Conservation (phyloP, 2,329 filamentous ascomycete species). For the Fusarium subtropicale region DNA sequence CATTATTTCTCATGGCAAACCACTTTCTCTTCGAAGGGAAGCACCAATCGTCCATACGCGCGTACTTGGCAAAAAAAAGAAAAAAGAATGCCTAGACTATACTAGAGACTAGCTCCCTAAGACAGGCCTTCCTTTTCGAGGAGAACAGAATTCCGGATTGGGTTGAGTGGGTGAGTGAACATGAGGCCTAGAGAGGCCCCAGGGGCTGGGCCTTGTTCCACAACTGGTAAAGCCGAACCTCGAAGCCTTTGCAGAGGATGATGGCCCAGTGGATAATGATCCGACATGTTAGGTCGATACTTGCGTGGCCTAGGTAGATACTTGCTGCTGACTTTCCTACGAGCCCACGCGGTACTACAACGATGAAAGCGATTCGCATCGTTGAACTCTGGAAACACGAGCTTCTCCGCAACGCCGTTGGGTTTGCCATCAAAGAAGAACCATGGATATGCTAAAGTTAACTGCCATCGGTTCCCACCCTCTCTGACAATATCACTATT, state of each 20-base stretch:
- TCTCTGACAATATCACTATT: neutral
- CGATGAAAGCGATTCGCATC: neutral
- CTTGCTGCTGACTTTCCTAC: neutral
- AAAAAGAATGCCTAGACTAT: neutral
- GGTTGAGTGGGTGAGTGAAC: neutral
- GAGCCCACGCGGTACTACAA: neutral
- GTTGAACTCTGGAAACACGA: neutral
- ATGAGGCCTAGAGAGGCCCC: neutral
- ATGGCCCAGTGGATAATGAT: neutral
- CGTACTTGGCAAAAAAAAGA: neutral
- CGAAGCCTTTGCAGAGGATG: neutral
- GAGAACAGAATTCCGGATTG: constrained; percentile 12
- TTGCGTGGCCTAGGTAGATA: neutral
- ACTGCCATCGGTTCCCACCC: neutral
- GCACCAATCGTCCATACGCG: constrained; percentile 5
- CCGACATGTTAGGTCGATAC: neutral
- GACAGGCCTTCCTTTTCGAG: neutral
- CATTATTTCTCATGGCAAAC: neutral
- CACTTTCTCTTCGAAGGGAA: neutral
- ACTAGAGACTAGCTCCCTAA: constrained; percentile 7
- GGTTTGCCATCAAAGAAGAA: neutral
- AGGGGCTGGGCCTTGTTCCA: neutral
- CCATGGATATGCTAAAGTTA: neutral
- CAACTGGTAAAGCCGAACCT: neutral
- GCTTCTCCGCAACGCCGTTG: neutral